These are phyloP conservation scores for Apophysomyces trapeziformis DNA, from an alignment of 371 early-diverging fungal species.

Conservation along the genomic window DNA sequence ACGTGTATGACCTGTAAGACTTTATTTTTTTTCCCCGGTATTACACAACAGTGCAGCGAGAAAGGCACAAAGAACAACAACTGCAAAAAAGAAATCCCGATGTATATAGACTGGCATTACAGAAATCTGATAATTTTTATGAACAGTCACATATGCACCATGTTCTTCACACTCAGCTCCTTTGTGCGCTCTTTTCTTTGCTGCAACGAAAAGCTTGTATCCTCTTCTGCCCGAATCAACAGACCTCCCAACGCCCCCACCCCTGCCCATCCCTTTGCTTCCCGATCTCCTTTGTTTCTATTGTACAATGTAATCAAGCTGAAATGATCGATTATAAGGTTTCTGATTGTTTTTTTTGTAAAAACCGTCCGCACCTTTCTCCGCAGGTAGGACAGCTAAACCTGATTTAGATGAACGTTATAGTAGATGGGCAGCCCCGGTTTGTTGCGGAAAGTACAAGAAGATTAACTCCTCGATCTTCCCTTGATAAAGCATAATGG, in stretches of 20 bases:
- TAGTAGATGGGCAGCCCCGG: slow-evolving; percentile 5
- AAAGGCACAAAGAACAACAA: slow-evolving; percentile 2
- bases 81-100: slow-evolving; percentile 10
- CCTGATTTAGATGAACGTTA: background rate
- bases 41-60: slow-evolving; percentile 3
- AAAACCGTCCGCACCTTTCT: background rate
- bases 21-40: slow-evolving; percentile 1
- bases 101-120: background rate
- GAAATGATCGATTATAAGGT: background rate
- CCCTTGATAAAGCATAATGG: background rate
- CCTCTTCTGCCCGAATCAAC: background rate
- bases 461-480: slow-evolving; percentile 6
- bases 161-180: background rate
- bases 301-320: background rate
- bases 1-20: background rate
- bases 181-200: background rate
- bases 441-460: background rate
- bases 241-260: background rate
- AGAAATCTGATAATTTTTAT: slow-evolving; percentile 5
- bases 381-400: slow-evolving; percentile 6
- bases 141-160: background rate
- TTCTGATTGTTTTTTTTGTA: too few species aligned
- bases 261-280: background rate
- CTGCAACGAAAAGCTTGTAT: background rate
- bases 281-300: background rate